phyloP scores from a whole-genome alignment of 768 basidiomycete genomes.

The Tylopilus plumbeoviolaceoides region DNA sequence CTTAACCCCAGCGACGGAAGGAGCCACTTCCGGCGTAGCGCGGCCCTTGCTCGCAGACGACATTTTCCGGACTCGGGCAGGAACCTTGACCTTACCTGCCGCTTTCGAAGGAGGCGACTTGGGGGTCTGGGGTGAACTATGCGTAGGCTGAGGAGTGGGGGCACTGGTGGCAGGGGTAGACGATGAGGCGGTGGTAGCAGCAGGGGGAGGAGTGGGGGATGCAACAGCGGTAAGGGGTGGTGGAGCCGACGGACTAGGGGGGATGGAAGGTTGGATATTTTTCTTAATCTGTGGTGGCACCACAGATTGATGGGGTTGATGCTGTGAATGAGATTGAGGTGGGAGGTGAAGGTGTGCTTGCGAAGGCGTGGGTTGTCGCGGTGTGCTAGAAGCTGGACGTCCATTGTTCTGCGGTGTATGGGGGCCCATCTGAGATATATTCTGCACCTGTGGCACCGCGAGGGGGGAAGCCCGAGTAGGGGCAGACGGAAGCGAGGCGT shows the following conservation, averaged over 20 bases:
- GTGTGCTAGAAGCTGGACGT: conserved; percentile 29
- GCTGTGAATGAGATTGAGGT: conserved; percentile 10
- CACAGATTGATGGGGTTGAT: not conserved
- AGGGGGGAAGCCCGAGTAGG: conserved; percentile 10
- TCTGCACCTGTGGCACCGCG: conserved; percentile 18
- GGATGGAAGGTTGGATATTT: conserved; percentile 8
- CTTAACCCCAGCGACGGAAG: conserved; percentile 30
- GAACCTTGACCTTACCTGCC: conserved; percentile 41
- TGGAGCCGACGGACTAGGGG: conserved; percentile 23
- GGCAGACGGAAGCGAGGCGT: not conserved
- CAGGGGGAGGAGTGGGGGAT: conserved; percentile 46
- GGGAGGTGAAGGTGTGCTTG: conserved; percentile 11
- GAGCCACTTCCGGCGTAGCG: conserved; percentile 34
- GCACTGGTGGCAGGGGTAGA: conserved; percentile 50
- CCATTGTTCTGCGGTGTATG: conserved; percentile 24
- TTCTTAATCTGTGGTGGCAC: conserved; percentile 17
- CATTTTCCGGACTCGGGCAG: conserved; percentile 26
- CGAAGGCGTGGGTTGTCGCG: conserved; percentile 7
- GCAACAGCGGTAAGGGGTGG: conserved; percentile 9
- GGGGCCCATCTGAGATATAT: conserved; percentile 17
- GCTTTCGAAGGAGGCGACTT: conserved; percentile 68
- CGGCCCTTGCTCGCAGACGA: conserved; percentile 31
- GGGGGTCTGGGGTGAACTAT: conserved; percentile 59
- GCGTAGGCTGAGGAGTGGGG: conserved; percentile 35
- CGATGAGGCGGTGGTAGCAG: conserved; percentile 33